Percentiles rank a stretch among this genome's conserved stretches.
Evolutionary conservation across 192 early-diverging fungal genomes (phyloP).

Genomic region (Coemansia sp.): DNA sequence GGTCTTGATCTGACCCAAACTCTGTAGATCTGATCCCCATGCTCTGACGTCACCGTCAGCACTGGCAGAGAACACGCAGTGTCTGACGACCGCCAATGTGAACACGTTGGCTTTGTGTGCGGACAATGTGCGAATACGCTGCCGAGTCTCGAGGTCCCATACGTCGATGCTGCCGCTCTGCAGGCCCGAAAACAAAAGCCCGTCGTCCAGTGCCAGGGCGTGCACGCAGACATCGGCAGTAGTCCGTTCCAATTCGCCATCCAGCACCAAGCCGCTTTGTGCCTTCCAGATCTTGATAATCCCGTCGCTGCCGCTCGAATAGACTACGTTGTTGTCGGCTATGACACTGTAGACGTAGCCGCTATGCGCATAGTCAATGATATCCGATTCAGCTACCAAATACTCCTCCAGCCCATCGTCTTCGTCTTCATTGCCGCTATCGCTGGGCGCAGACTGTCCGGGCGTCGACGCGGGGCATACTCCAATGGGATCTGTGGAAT

Average conservation of each 20-base stretch:
- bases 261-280: too few species aligned
- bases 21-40: constrained; percentile 69
- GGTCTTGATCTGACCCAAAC: constrained; percentile 55
- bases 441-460: background rate
- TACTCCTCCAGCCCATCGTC: constrained; percentile 35
- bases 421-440: constrained; percentile 14
- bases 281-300: constrained; percentile 57
- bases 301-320: constrained; percentile 71
- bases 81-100: constrained; percentile 48
- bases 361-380: constrained; percentile 67
- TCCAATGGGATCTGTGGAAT: constrained; percentile 2
- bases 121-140: constrained; percentile 47
- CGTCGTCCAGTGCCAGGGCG: constrained; percentile 67
- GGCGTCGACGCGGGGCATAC: constrained; percentile 25
- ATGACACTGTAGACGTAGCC: constrained; percentile 71
- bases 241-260: constrained; percentile 34
- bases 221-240: constrained; percentile 58
- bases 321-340: constrained; percentile 22
- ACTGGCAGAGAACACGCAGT: constrained; percentile 63
- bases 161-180: constrained; percentile 76
- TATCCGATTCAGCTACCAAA: constrained; percentile 61
- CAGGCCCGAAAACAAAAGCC: constrained; percentile 71
- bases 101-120: constrained; percentile 62
- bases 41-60: constrained; percentile 71
- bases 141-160: constrained; percentile 75